Evolutionary conservation across 768 basidiomycete genomes (phyloP), one percentile per base, ranked within the genome.

Genomic region (Suillus subaureus): DNA sequence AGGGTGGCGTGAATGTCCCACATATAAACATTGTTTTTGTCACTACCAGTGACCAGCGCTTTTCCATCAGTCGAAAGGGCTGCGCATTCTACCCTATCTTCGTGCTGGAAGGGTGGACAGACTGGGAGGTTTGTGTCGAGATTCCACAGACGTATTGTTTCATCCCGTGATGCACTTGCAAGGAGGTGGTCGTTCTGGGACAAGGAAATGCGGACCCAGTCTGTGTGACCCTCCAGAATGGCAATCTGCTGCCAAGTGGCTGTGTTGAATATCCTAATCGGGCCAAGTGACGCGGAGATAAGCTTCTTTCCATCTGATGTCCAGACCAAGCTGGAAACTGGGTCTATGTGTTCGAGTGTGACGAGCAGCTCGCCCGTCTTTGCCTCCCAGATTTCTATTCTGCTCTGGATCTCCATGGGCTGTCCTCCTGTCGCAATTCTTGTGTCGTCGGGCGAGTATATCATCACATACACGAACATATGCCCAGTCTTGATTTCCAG

Each of bases 61-160:
- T 39, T 18, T 52, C 51, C 51, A 18, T 52, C 28, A 11, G 16
- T 0, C 1, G 28, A 31, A 31, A 52, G 2, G 16, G 51, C 51
- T 18, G 4, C 28, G 4, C 28, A 18, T 4, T 18, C 0, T 1
- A 52, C 1, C 0, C 0, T 0, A 1, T 11, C 8, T 52, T 31
- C 1, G 4, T 28, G 51, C 28, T 52, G 28, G 23, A 51, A 15
- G 13, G 26, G 26, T 51, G 23, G 15, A 1, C 26, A 23, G 6
- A 51, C 23, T 51, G 23, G 23, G 15, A 51, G 12, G 49, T 51
- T 16, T 0, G 47, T 49, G 2, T 26, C 47, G 13, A 49, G 12
- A 49, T 49, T 49, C 47, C 47, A 49, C 6, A 51, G 2, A 0
- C 49, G 23, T 26, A 1, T 6, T 26, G 49, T 51, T 15, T 13